Base-by-base conservation (phyloP, 768 basidiomycete species). In the Kwoniella heveanensis region DNA sequence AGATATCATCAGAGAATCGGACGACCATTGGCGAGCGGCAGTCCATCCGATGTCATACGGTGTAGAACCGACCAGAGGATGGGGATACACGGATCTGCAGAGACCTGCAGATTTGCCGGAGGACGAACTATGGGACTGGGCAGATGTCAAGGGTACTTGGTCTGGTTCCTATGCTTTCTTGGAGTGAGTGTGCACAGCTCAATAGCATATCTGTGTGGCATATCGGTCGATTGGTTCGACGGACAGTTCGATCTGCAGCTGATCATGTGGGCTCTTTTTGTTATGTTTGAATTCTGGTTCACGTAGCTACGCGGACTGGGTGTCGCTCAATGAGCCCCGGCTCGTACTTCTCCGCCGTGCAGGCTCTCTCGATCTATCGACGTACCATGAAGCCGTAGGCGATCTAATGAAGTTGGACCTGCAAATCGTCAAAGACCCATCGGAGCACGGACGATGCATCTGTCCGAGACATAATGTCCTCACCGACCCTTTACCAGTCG, bases 81-180 rank as follows among this genome's bases (percentile, higher is more conserved):
- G 67, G 64, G 68, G 68, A 17, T 68, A 67, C 59, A 62, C 51
- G 22, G 66, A 73, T 52, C 51, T 77, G 12, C 54, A 49, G 24
- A 44, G 62, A 50, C 73, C 74, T 21, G 57, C 36, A 3, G 62
- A 62, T 54, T 49, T 72, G 24, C 65, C 47, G 1, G 62, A 71
- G 1, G 69, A 48, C 7, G 68, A 70, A 26, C 44, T 72, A 0
- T 69, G 66, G 70, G 78, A 79, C 59, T 79, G 78, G 78, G 78
- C 77, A 9, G 75, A 67, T 10, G 72, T 79, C 0, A 60, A 67
- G 36, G 77, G 78, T 0, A 25, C 47, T 1, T 77, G 78, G 78
- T 65, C 66, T 27, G 78, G 78, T n/a, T 72, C 72, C 1, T 79
- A 79, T 65, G 77, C 78, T 22, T 79, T 79, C 61, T 53, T 79